phyloP scores from a whole-genome alignment of 495 filamentous ascomycete genomes.

The Hypomontagnella submonticulosa region DNA sequence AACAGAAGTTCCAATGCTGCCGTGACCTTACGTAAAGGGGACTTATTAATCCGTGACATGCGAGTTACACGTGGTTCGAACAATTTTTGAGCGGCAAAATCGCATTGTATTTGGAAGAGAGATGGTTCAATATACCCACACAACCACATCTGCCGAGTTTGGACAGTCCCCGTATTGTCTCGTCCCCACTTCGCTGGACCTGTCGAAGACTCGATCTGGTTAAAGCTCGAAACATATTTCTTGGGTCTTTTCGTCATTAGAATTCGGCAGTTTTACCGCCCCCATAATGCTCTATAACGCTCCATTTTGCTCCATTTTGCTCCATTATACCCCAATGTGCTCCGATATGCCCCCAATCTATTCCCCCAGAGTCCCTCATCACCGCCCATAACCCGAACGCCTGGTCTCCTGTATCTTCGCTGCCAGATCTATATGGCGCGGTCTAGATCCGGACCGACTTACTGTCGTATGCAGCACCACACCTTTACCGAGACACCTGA shows the following conservation, averaged over 20 bases:
- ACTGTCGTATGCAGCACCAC: slow-evolving; percentile 24
- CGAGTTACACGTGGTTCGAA: slow-evolving; percentile 28
- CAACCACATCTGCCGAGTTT: slow-evolving; percentile 38
- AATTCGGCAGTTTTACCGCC: slow-evolving; percentile 40
- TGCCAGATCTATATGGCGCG: slow-evolving; percentile 25
- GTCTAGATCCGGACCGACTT: slow-evolving; percentile 37
- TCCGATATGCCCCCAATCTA: no score
- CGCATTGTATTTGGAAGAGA: slow-evolving; percentile 12
- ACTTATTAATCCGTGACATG: slow-evolving; percentile 22
- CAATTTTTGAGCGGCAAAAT: slow-evolving; percentile 36
- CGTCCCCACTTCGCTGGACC: slow-evolving; percentile 31
- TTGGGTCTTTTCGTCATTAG: slow-evolving; percentile 37
- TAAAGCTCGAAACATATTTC: slow-evolving; percentile 31
- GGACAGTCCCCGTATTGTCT: slow-evolving; percentile 19
- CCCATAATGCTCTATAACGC: slow-evolving; percentile 13
- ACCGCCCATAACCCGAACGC: slow-evolving; percentile 26
- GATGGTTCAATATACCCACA: no score
- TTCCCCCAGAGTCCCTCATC: slow-evolving; percentile 7
- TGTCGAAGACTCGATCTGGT: slow-evolving; percentile 41
- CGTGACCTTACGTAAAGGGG: slow-evolving; percentile 7
- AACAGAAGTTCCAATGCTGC: no score
- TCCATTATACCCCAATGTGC: not conserved
- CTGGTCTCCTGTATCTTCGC: slow-evolving; percentile 22
- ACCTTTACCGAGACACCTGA: slow-evolving; percentile 11
- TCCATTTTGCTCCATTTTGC: not conserved